Conservation (phyloP, 2,329 filamentous ascomycete genomes). For the Ophiosphaerella herpotricha region DNA sequence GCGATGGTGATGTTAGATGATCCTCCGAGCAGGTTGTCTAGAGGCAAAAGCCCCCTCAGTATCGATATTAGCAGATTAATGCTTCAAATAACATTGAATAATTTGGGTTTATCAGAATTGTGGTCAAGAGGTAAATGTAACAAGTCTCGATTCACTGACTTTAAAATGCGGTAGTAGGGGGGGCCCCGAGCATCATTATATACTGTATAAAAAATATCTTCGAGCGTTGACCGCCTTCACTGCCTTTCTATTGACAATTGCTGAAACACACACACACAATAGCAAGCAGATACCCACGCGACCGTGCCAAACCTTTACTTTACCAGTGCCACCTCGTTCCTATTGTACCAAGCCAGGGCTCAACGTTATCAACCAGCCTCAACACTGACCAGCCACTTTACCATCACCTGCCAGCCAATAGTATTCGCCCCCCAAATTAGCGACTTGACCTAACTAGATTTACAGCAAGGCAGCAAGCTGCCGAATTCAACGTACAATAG, state of each 20-base stretch:
- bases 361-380: no score
- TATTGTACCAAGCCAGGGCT: constrained; percentile 7
- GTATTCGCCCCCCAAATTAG: no score
- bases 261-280: constrained; percentile 30
- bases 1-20: not conserved
- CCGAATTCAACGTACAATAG: no score
- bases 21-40: not conserved
- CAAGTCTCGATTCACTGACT: not conserved
- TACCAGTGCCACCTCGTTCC: constrained; percentile 5
- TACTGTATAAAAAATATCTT: not conserved
- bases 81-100: not conserved
- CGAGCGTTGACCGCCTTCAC: not conserved
- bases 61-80: no score
- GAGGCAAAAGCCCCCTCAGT: no score
- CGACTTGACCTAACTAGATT: no score
- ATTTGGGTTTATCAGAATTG: not conserved
- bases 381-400: no score
- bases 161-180: not conserved
- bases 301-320: not conserved
- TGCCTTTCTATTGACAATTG: constrained; percentile 20
- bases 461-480: no score
- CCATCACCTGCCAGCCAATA: no score
- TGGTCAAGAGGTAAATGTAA: not conserved
- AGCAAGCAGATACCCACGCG: constrained; percentile 16
- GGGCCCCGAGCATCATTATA: not conserved